Evolutionary conservation across 2,329 filamentous ascomycete genomes (phyloP).

Genomic region (Curvularia eragrostidis): DNA sequence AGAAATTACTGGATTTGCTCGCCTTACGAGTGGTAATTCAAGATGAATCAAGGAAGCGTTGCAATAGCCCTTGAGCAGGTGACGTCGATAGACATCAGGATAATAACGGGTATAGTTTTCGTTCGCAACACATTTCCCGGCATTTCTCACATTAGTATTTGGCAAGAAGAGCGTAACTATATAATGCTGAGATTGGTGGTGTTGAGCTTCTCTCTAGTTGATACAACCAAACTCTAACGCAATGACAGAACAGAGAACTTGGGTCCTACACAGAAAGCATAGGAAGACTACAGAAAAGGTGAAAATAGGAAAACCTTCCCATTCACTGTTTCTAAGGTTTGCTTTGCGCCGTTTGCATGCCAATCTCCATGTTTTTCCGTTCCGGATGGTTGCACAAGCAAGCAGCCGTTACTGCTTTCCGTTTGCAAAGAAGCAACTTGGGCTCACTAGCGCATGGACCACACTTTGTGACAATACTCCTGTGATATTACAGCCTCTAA

Average conservation of each 20-base stretch:
- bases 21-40: background rate
- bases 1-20: background rate
- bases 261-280: background rate
- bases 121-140: no score
- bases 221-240: background rate
- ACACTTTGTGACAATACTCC: background rate
- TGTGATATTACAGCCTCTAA: background rate
- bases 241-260: background rate
- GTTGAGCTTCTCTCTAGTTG: background rate
- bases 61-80: no score
- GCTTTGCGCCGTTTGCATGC: background rate
- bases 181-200: background rate
- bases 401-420: background rate
- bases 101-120: no score
- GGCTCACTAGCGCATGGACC: background rate
- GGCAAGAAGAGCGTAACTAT: background rate
- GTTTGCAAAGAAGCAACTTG: constrained; percentile 7
- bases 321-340: background rate
- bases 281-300: background rate
- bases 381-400: background rate
- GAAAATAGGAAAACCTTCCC: background rate
- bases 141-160: background rate
- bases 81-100: no score
- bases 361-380: background rate
- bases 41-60: background rate